Percentiles rank a stretch among this genome's conserved stretches.
These are phyloP conservation scores for Ceriops tagal DNA, from an alignment of 345 rosid species.

Conservation along the genomic window DNA sequence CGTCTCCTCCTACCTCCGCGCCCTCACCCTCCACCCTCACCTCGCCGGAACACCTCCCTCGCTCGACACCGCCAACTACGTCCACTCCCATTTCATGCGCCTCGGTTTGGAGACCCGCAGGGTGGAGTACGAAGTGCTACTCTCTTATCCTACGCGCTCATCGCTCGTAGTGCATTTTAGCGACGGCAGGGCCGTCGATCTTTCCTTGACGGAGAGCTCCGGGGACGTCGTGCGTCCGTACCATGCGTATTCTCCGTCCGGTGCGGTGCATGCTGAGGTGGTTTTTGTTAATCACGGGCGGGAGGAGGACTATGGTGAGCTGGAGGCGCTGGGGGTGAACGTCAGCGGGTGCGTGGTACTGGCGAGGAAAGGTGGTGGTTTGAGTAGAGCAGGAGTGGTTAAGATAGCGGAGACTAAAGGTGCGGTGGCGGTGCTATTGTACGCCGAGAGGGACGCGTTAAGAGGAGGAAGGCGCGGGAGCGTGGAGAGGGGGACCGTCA, in stretches of 20 bases:
- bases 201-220: conserved; percentile 41
- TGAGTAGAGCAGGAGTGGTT: conserved; percentile 67
- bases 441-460: conserved; percentile 43
- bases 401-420: conserved; percentile 60
- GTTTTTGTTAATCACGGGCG: conserved; percentile 76
- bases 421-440: conserved; percentile 73
- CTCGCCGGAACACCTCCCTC: conserved; percentile 81
- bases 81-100: conserved; percentile 52
- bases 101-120: conserved; percentile 53
- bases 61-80: conserved; percentile 47
- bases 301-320: conserved; percentile 65
- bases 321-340: conserved; percentile 50
- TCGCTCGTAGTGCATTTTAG: conserved; percentile 49
- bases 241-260: conserved; percentile 95
- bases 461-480: conserved; percentile 42
- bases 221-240: conserved; percentile 50
- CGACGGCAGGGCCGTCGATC: conserved; percentile 38
- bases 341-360: conserved; percentile 64
- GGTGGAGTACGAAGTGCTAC: conserved; percentile 51
- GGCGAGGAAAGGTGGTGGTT: conserved; percentile 49
- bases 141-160: conserved; percentile 64
- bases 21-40: conserved; percentile 72
- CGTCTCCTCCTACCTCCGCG: conserved; percentile 70
- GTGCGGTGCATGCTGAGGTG: conserved; percentile 48
- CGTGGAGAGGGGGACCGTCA: conserved; percentile 88